These are phyloP conservation scores for Syzygium aqueum DNA, from an alignment of 345 rosid genomes.

Conservation along the genomic window DNA sequence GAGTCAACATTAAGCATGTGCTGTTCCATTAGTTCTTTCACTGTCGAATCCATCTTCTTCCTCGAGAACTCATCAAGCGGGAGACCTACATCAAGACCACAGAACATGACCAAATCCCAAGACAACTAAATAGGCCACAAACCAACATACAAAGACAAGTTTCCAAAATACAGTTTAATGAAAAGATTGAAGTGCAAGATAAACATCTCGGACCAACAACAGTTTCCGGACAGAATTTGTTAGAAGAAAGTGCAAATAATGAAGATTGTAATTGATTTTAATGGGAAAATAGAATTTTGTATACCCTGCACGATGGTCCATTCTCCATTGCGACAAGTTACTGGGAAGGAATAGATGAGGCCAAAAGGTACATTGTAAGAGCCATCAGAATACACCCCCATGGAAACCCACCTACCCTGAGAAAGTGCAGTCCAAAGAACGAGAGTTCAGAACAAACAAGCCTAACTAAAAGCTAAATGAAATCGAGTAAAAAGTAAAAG, in stretches of 20 bases:
- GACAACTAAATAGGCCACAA: too few relatives aligned
- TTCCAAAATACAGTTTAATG: too few relatives aligned
- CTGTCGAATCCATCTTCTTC: slow-evolving; percentile 89
- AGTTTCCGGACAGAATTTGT: too few relatives aligned
- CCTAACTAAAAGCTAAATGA: too few relatives aligned
- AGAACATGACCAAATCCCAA: too few relatives aligned
- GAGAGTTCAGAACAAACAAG: too few relatives aligned
- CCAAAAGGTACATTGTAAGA: slow-evolving; percentile 91
- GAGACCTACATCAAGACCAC: slow-evolving; percentile 36
- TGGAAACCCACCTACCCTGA: slow-evolving; percentile 93
- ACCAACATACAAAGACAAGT: too few relatives aligned
- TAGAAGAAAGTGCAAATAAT: too few relatives aligned
- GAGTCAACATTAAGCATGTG: slow-evolving; percentile 87
- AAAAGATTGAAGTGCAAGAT: neutral
- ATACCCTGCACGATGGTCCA: slow-evolving; percentile 27
- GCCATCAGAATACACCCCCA: slow-evolving; percentile 98
- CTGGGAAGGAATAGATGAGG: slow-evolving; percentile 89
- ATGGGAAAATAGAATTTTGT: neutral
- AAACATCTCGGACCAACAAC: too few relatives aligned
- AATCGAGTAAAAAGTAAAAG: neutral
- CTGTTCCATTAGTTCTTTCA: slow-evolving; percentile 87
- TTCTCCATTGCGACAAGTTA: slow-evolving; percentile 72
- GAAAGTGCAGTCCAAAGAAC: neutral
- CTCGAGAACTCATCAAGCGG: slow-evolving; percentile 78
- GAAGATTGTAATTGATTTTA: too few relatives aligned